Evolutionary conservation across 2,329 filamentous ascomycete genomes (phyloP).

Genomic region (Proliferodiscus dingleyae): DNA sequence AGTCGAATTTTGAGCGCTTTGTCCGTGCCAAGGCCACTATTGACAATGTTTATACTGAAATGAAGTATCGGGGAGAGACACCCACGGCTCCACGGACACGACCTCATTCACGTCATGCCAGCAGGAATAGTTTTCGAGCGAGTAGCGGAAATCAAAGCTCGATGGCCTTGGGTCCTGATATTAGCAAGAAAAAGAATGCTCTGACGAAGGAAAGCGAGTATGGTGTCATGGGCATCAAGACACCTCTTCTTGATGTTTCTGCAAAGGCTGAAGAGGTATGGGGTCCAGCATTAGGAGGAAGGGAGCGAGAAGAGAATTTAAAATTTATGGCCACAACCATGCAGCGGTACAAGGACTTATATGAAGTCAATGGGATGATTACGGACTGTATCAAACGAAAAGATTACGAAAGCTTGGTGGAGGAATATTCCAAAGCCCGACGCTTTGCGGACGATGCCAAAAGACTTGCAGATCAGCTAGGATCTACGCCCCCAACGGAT

Average conservation of each 20-base stretch:
- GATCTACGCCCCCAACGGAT: constrained; percentile 61
- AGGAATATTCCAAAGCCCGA: constrained; percentile 80
- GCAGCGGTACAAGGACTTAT: constrained; percentile 73
- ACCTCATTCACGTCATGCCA: constrained; percentile 32
- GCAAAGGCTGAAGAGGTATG: constrained; percentile 96
- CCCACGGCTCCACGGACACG: constrained; percentile 32
- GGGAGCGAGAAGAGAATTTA: constrained; percentile 84
- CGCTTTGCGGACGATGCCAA: constrained; percentile 75
- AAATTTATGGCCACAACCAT: constrained; percentile 72
- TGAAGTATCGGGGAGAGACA: constrained; percentile 70
- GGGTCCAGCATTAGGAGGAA: constrained; percentile 87
- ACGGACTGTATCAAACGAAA: constrained; percentile 83
- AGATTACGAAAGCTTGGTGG: constrained; percentile 82
- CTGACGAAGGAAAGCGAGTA: constrained; percentile 90
- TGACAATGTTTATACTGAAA: constrained; percentile 97
- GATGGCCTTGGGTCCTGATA: constrained; percentile 40
- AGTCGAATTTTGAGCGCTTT: constrained; percentile 97
- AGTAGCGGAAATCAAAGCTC: constrained; percentile 33
- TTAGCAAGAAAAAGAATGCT: constrained; percentile 80
- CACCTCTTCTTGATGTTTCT: constrained; percentile 80
- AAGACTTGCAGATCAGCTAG: constrained; percentile 54
- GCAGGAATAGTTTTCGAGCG: constrained; percentile 35
- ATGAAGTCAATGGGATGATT: constrained; percentile 74
- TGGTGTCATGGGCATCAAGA: constrained; percentile 82
- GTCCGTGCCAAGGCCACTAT: constrained; percentile 96